A percentile compares a stretch with the other conserved stretches of the same genome.
Conservation (phyloP, 495 filamentous ascomycete species). For the Penicillium herquei region DNA sequence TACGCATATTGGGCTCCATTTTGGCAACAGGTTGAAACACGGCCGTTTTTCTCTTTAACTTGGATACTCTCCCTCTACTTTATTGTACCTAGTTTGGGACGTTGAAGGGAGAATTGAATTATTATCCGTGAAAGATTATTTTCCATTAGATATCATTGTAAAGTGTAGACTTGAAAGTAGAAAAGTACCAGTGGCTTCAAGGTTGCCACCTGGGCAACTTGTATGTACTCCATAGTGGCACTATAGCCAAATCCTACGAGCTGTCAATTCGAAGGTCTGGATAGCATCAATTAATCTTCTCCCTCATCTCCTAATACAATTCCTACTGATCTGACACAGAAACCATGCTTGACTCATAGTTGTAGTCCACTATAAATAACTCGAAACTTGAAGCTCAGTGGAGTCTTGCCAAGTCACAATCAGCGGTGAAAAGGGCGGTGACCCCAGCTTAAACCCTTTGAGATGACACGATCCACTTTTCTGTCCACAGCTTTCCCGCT, state of each 20-base stretch:
- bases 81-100: slow-evolving; percentile 26
- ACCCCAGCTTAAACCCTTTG: slow-evolving; percentile 17
- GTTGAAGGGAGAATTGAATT: slow-evolving; percentile 23
- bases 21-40: slow-evolving; percentile 6
- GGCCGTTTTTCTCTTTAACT: slow-evolving; percentile 25
- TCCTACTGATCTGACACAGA: no score
- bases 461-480: slow-evolving; percentile 28
- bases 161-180: neutral
- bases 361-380: neutral
- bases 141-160: neutral
- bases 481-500: neutral
- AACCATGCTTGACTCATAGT: neutral
- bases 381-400: neutral
- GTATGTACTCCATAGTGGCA: no score
- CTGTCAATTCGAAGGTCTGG: no score
- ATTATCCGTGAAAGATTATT: slow-evolving; percentile 19
- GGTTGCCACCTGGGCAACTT: no score
- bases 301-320: no score
- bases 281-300: no score
- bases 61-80: slow-evolving; percentile 6
- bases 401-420: neutral
- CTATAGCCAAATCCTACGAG: no score
- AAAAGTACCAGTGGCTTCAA: no score
- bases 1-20: slow-evolving; percentile 3
- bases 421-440: slow-evolving; percentile 26